Evolutionary conservation across 495 filamentous ascomycete species (phyloP).

Genomic region (Hypomontagnella submonticulosa): DNA sequence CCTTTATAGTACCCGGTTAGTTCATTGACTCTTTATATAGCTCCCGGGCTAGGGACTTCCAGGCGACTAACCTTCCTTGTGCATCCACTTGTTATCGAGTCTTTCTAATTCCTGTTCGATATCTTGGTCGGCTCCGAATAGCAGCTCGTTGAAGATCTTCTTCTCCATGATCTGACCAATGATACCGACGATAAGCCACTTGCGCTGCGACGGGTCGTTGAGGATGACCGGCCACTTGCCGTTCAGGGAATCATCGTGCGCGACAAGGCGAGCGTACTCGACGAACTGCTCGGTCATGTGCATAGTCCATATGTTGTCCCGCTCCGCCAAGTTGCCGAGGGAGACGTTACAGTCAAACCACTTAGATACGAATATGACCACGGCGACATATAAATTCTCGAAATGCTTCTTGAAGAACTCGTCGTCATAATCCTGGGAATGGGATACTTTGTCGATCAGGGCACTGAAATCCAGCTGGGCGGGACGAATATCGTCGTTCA

Average conservation of each 20-base stretch:
- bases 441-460: slow-evolving; percentile 15
- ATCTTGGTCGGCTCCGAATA: slow-evolving; percentile 54
- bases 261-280: slow-evolving; percentile 50
- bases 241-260: slow-evolving; percentile 48
- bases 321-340: slow-evolving; percentile 2
- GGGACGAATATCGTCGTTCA: slow-evolving; percentile 26
- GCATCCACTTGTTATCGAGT: slow-evolving; percentile 48
- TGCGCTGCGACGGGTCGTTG: slow-evolving; percentile 45
- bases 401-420: slow-evolving; percentile 38
- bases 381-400: slow-evolving; percentile 21
- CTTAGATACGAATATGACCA: slow-evolving; percentile 26
- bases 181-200: slow-evolving; percentile 56
- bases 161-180: slow-evolving; percentile 55
- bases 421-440: slow-evolving; percentile 42
- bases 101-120: slow-evolving; percentile 49
- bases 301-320: slow-evolving; percentile 28
- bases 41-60: neutral
- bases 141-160: slow-evolving; percentile 55
- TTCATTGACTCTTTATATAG: neutral
- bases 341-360: slow-evolving; percentile 37
- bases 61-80: slow-evolving; percentile 53
- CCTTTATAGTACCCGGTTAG: slow-evolving; percentile 43
- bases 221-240: slow-evolving; percentile 58
- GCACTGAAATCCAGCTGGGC: slow-evolving; percentile 38
- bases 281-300: slow-evolving; percentile 46